Evolutionary conservation across 1,139 yeast species (phyloP), one percentile per base, ranked within the genome.

Genomic region (Hanseniaspora sp.): DNA sequence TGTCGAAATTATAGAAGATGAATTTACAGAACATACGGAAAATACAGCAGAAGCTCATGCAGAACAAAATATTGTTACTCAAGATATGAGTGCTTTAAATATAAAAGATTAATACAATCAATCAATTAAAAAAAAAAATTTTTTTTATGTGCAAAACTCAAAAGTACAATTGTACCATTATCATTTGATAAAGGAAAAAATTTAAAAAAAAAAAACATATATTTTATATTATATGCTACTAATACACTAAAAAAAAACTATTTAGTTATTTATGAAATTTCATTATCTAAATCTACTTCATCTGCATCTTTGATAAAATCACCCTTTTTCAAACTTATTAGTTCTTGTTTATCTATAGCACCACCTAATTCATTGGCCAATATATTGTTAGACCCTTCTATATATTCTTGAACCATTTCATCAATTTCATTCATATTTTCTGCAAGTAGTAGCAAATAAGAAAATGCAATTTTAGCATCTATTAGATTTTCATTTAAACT

Each of bases 341-440:
- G 58, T 46, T 67, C 65, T 38, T 63, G 58, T 38, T 58, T 59
- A 43, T 62, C 64, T 2, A 74, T 73, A 68, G 74, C 59, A 66
- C 87, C 87, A 4, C 87, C 88, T 44, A 82, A 68, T 57, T 77
- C 80, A 7, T 66, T 60, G 29, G 35, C 15, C 55, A 82, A 67
- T 58, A 83, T 67, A 12, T 64, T 70, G 47, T 70, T 67, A 1
- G 84, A 75, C 56, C 80, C 83, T 13, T 70, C 72, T 28, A 74
- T 67, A 55, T 83, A 66, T 59, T 82, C 88, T 11, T 72, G 72
- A 55, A 80, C 82, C 17, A 76, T 69, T 30, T 78, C 82, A 54
- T 71, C 77, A 6, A 60, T 48, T 41, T 65, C 68, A 35, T 57
- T 48, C 12, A 43, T 7, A 44, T 61, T 65, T 34, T 63, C 66